A percentile compares a stretch with the other conserved stretches of the same genome.
Evolutionary conservation across 75 land plant species (phyloP).

Genomic region (Picea glauca): DNA sequence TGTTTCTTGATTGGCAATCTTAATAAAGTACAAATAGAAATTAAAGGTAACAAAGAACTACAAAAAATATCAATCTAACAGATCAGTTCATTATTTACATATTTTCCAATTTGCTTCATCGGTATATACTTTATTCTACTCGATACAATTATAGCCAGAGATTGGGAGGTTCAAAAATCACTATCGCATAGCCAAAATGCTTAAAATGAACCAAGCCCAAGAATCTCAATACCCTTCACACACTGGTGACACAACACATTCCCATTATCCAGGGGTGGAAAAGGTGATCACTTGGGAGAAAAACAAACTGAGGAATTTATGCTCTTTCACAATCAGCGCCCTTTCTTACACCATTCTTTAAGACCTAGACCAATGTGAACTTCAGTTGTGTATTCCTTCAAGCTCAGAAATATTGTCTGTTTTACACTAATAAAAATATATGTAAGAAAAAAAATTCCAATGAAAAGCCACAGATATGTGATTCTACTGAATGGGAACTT

Average conservation of each 20-base stretch:
- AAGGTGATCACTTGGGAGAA: not conserved
- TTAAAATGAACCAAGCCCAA: not conserved
- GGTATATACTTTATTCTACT: not conserved
- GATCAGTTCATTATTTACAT: not conserved
- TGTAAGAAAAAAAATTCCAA: not conserved
- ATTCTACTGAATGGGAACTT: not conserved
- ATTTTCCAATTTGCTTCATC: not conserved
- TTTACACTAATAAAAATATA: not conserved
- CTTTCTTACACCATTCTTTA: not conserved
- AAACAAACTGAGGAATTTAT: not conserved
- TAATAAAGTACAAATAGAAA: no score
- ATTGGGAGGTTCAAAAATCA: not conserved
- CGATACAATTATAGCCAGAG: not conserved
- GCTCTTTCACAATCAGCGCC: not conserved
- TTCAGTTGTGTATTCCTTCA: not conserved
- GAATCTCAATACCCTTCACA: not conserved
- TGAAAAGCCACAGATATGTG: not conserved
- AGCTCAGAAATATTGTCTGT: not conserved
- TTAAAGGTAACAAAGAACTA: no score
- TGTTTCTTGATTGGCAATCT: no score
- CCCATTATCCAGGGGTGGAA: not conserved
- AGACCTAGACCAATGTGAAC: not conserved
- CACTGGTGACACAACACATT: not conserved
- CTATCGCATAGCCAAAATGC: not conserved
- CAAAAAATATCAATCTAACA: no score